Percentiles rank a stretch among this genome's conserved stretches.
Conservation (phyloP, 2,329 filamentous ascomycete species). For the Bretziella fagacearum region DNA sequence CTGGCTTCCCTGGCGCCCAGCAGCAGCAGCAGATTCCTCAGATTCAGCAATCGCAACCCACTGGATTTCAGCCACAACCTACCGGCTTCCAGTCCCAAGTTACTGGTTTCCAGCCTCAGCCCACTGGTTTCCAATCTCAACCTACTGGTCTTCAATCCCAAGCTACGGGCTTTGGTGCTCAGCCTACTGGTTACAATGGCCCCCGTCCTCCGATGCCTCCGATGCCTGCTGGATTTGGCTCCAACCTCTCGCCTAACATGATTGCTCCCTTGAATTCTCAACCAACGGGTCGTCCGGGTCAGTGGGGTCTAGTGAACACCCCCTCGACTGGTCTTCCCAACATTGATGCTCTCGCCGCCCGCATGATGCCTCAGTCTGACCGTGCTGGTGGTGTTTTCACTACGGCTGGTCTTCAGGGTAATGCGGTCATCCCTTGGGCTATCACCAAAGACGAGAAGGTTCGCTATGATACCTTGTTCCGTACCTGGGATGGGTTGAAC, state of each 20-base stretch:
- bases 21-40: constrained; percentile 24
- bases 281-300: constrained; percentile 78
- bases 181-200: constrained; percentile 64
- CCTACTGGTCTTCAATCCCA: constrained; percentile 35
- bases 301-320: constrained; percentile 97
- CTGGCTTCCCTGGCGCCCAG: constrained; percentile 38
- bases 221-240: constrained; percentile 50
- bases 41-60: constrained; percentile 33
- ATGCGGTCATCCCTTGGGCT: constrained; percentile 93
- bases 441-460: constrained; percentile 98
- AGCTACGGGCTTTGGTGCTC: constrained; percentile 52
- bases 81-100: constrained; percentile 29
- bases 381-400: constrained; percentile 71
- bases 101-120: constrained; percentile 29
- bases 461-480: constrained; percentile 87
- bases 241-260: constrained; percentile 43
- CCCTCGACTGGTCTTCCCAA: constrained; percentile 80
- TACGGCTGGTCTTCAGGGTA: constrained; percentile 73
- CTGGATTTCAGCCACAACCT: constrained; percentile 12
- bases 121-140: constrained; percentile 45
- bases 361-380: constrained; percentile 94
- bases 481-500: constrained; percentile 85
- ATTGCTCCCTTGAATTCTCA: constrained; percentile 65
- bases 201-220: constrained; percentile 79
- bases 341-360: constrained; percentile 77